These are phyloP conservation scores for Margaritispora aquatica DNA, from an alignment of 495 filamentous ascomycete genomes.

Conservation along the genomic window DNA sequence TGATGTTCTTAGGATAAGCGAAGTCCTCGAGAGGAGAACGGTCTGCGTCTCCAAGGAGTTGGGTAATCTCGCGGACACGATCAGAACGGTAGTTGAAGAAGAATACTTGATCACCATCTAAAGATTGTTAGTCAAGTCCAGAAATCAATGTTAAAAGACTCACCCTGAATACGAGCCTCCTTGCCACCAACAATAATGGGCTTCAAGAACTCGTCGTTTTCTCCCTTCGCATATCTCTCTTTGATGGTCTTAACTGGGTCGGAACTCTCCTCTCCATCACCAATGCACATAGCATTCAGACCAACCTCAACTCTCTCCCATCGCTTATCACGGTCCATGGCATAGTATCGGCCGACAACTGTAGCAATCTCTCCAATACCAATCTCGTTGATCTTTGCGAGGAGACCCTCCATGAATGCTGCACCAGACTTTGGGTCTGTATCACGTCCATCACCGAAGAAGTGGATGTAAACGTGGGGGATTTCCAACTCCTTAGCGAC, in stretches of 20 bases:
- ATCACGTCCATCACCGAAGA: conserved; percentile 97
- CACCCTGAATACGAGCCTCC: conserved; percentile 72
- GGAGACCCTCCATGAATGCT: conserved; percentile 78
- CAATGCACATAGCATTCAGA: conserved; percentile 75
- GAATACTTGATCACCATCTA: conserved; percentile 89
- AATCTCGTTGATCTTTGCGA: conserved; percentile 72
- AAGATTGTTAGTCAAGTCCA: conserved; percentile 9
- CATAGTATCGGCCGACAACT: conserved; percentile 91
- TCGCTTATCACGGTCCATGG: conserved; percentile 99
- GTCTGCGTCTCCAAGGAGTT: conserved; percentile 87
- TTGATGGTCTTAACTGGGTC: conserved; percentile 85
- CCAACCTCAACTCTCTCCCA: conserved; percentile 93
- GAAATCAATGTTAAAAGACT: not conserved
- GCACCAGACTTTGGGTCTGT: conserved; percentile 90
- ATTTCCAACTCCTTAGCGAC: conserved; percentile 84
- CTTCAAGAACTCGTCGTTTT: conserved; percentile 97
- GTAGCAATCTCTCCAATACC: conserved; percentile 87
- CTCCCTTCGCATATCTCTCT: conserved; percentile 76
- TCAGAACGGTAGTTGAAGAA: conserved; percentile 99
- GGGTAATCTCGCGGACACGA: conserved; percentile 93
- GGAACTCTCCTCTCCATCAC: conserved; percentile 76
- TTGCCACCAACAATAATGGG: conserved; percentile 91
- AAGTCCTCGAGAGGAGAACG: conserved; percentile 85
- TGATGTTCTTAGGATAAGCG: conserved; percentile 87
- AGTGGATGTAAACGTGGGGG: conserved; percentile 93